A percentile compares a stretch with the other conserved stretches of the same genome.
These are phyloP conservation scores for Botrytis porri DNA, from an alignment of 2,329 filamentous ascomycete species.

Conservation along the genomic window DNA sequence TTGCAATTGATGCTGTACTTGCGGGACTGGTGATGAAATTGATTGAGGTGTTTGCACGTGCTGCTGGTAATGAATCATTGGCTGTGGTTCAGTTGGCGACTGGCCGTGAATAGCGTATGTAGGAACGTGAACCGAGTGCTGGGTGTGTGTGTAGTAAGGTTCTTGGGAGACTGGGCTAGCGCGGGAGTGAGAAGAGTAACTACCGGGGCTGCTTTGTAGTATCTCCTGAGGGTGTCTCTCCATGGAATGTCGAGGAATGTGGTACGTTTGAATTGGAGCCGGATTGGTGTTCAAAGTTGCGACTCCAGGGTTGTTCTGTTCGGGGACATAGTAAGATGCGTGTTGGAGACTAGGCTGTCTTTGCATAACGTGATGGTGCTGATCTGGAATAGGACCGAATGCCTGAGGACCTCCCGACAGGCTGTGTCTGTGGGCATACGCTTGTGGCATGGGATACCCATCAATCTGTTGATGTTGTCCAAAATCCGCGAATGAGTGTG, in stretches of 20 bases:
- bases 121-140: conserved; percentile 46
- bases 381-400: conserved; percentile 45
- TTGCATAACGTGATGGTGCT: conserved; percentile 42
- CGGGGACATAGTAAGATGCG: conserved; percentile 51
- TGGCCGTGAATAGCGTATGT: conserved; percentile 49
- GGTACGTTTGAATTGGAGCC: conserved; percentile 48
- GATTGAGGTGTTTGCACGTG: conserved; percentile 32
- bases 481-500: conserved; percentile 55
- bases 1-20: conserved; percentile 37
- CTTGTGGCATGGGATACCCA: conserved; percentile 34
- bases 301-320: conserved; percentile 59
- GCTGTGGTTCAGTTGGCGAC: conserved; percentile 47
- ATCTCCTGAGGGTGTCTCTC: conserved; percentile 46
- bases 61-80: conserved; percentile 41
- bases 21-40: conserved; percentile 34
- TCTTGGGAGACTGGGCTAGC: conserved; percentile 54
- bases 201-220: conserved; percentile 57
- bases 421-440: conserved; percentile 48
- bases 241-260: conserved; percentile 41
- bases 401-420: conserved; percentile 46
- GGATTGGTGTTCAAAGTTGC: conserved; percentile 57
- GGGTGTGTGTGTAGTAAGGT: conserved; percentile 53
- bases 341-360: conserved; percentile 37
- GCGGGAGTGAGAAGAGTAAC: conserved; percentile 55
- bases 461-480: conserved; percentile 45